phyloP scores from a whole-genome alignment of 2,329 filamentous ascomycete species.

The Alternaria sp. region DNA sequence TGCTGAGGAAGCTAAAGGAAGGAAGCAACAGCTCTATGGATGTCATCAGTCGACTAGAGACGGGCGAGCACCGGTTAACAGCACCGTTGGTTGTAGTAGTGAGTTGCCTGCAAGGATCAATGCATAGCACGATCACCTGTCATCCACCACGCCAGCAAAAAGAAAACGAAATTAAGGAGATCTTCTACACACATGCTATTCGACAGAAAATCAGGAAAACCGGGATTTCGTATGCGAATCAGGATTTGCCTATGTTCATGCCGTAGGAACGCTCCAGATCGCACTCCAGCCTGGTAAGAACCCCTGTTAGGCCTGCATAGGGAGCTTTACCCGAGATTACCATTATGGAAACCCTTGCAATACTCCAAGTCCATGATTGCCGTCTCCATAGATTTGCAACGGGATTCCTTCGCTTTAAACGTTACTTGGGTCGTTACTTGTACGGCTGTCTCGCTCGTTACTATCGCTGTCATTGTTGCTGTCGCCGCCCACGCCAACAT shows the following conservation, averaged over 20 bases:
- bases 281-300: constrained; percentile 34
- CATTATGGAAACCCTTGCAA: constrained; percentile 34
- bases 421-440: constrained; percentile 27
- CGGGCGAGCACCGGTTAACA: constrained; percentile 29
- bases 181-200: constrained; percentile 25
- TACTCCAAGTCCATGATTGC: constrained; percentile 29
- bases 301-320: constrained; percentile 34
- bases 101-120: constrained; percentile 35
- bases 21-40: constrained; percentile 29
- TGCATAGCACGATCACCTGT: constrained; percentile 29
- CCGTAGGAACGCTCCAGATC: constrained; percentile 25
- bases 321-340: constrained; percentile 49
- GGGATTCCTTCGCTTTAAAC: constrained; percentile 26
- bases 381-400: constrained; percentile 25
- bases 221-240: constrained; percentile 24
- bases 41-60: constrained; percentile 18
- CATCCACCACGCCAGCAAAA: constrained; percentile 25
- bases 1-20: constrained; percentile 25
- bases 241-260: constrained; percentile 30
- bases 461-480: constrained; percentile 27
- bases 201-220: constrained; percentile 16
- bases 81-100: constrained; percentile 27
- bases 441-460: constrained; percentile 23
- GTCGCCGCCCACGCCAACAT: constrained; percentile 30
- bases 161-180: constrained; percentile 44